Percentiles rank a stretch among this genome's conserved stretches.
Conservation (phyloP, 2,329 filamentous ascomycete species). For the Nemania sp. region DNA sequence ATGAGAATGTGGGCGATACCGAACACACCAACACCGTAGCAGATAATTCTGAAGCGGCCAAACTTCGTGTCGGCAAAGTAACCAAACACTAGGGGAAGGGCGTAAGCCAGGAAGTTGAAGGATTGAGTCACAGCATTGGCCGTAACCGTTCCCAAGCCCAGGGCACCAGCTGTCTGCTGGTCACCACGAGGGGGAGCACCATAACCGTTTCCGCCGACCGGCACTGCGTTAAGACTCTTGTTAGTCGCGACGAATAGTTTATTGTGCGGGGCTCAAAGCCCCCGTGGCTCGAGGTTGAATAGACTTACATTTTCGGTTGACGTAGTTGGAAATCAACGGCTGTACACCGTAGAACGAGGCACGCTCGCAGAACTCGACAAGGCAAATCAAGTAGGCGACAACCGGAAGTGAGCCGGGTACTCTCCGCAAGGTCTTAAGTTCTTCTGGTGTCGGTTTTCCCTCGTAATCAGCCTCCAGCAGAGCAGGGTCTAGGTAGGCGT, state of each 20-base stretch:
- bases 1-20: slow-evolving; percentile 72
- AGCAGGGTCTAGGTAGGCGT: slow-evolving; percentile 34
- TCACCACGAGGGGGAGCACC: slow-evolving; percentile 48
- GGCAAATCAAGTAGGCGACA: slow-evolving; percentile 60
- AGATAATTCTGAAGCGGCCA: slow-evolving; percentile 74
- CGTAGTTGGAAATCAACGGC: slow-evolving; percentile 62
- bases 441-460: slow-evolving; percentile 52
- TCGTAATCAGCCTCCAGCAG: slow-evolving; percentile 39
- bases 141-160: slow-evolving; percentile 60
- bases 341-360: slow-evolving; percentile 64
- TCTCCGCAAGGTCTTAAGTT: slow-evolving; percentile 43
- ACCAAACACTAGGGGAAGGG: slow-evolving; percentile 58
- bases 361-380: slow-evolving; percentile 64
- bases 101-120: slow-evolving; percentile 62
- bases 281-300: background rate
- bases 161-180: slow-evolving; percentile 59
- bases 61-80: slow-evolving; percentile 69
- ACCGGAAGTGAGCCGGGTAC: slow-evolving; percentile 56
- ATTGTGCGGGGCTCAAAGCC: too few relatives aligned
- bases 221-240: slow-evolving; percentile 44
- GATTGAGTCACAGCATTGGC: slow-evolving; percentile 58
- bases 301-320: slow-evolving; percentile 54
- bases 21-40: slow-evolving; percentile 68
- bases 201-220: slow-evolving; percentile 52
- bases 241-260: slow-evolving; percentile 1